Evolutionary conservation across 805 yeast genomes (phyloP).

Genomic region (Teunomyces lycoperdinae): DNA sequence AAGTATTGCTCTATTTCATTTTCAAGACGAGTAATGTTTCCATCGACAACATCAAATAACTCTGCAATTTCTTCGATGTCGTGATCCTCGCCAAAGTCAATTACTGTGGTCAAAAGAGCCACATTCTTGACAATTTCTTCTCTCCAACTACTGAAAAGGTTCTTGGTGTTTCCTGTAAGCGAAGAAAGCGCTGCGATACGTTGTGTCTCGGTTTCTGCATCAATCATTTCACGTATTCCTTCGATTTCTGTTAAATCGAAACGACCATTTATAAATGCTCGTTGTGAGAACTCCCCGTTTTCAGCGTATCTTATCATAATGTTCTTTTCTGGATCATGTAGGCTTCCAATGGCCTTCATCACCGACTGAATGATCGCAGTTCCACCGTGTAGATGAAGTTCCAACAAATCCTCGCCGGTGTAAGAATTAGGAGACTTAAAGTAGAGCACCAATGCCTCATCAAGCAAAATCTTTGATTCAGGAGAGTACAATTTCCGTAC

Average conservation of each 20-base stretch:
- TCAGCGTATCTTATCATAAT: slow-evolving; percentile 72
- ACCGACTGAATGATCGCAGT: slow-evolving; percentile 76
- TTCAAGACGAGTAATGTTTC: slow-evolving; percentile 40
- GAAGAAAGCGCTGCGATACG: slow-evolving; percentile 71
- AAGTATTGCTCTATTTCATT: slow-evolving; percentile 46
- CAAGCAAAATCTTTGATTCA: slow-evolving; percentile 46
- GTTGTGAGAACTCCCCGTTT: slow-evolving; percentile 85
- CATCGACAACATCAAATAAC: slow-evolving; percentile 50
- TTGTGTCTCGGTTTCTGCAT: slow-evolving; percentile 92
- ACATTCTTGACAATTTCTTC: slow-evolving; percentile 56
- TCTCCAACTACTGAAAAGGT: slow-evolving; percentile 65
- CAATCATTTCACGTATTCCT: slow-evolving; percentile 83
- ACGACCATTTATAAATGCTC: slow-evolving; percentile 82
- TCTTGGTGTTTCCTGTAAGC: slow-evolving; percentile 65
- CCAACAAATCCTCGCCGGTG: slow-evolving; percentile 90
- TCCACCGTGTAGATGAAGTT: slow-evolving; percentile 94
- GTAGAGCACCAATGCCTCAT: slow-evolving; percentile 69
- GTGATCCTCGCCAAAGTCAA: slow-evolving; percentile 94
- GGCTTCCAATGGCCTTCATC: slow-evolving; percentile 52
- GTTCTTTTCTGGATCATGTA: slow-evolving; percentile 46
- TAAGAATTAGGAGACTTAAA: slow-evolving; percentile 76
- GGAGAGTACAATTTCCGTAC: slow-evolving; percentile 57
- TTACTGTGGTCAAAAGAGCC: slow-evolving; percentile 80
- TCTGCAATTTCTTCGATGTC: slow-evolving; percentile 64
- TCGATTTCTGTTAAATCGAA: slow-evolving; percentile 88